Conservation (phyloP, 1,284 basidiomycete species). For the Ganoderma sinense region DNA sequence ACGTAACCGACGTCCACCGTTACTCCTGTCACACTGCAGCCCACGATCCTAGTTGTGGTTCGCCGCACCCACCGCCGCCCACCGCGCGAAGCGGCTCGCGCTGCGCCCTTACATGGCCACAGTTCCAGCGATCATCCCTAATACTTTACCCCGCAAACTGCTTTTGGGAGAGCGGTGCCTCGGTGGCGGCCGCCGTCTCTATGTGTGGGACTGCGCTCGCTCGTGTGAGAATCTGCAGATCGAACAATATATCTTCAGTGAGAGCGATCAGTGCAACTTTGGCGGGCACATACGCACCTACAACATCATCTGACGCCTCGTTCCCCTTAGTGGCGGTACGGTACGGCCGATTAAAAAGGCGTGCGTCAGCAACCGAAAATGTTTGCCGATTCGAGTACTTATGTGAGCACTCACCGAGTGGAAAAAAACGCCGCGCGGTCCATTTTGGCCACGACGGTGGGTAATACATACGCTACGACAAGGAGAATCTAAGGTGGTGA, state of each 20-base stretch:
- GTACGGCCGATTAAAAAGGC: background rate
- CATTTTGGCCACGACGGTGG: no score
- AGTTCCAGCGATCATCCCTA: background rate
- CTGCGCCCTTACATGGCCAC: background rate
- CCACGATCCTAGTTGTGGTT: background rate
- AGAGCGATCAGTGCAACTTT: background rate
- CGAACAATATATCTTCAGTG: background rate
- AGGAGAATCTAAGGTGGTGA: background rate
- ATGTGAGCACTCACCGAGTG: background rate
- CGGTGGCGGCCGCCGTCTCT: background rate
- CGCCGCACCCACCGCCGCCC: background rate
- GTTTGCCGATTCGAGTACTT: background rate
- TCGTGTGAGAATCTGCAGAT: slow-evolving; percentile 4
- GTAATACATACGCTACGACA: no score
- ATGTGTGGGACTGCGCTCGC: slow-evolving; percentile 1
- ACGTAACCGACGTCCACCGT: no score
- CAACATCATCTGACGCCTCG: background rate
- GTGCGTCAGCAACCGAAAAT: background rate
- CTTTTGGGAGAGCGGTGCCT: background rate
- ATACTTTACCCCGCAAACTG: background rate
- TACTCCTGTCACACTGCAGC: background rate
- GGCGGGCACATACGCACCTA: background rate
- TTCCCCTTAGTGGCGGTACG: background rate
- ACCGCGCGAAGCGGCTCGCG: background rate
- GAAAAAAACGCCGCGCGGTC: background rate